These are phyloP conservation scores for Yamadazyma phyllophila DNA, from an alignment of 805 yeast species.

Conservation along the genomic window DNA sequence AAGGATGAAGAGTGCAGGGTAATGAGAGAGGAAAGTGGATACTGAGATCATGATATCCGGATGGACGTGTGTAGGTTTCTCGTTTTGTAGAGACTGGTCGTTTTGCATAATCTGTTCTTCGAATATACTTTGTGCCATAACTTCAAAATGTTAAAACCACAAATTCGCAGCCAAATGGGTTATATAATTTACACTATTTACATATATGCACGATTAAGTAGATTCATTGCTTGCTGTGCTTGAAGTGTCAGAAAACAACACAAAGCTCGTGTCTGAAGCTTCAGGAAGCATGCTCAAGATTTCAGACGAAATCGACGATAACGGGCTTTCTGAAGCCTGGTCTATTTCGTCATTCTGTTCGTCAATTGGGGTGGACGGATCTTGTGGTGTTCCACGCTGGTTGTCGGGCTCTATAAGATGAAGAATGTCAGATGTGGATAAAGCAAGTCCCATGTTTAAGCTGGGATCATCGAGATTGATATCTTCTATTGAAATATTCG, in stretches of 20 bases:
- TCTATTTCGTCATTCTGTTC: background rate
- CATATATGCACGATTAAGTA: background rate
- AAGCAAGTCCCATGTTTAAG: background rate
- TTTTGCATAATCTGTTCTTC: too few species aligned
- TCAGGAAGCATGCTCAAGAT: conserved; percentile 2
- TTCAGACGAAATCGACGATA: conserved; percentile 7
- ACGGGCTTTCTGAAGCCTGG: conserved; percentile 2
- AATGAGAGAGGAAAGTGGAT: background rate
- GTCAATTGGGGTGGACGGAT: too few species aligned
- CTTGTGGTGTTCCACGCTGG: too few species aligned
- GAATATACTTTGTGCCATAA: background rate
- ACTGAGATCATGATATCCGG: background rate
- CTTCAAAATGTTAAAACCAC: background rate
- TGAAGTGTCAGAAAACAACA: conserved; percentile 1
- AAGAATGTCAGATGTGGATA: background rate
- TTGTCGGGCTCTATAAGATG: background rate
- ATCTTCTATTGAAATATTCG: background rate
- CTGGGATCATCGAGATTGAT: background rate
- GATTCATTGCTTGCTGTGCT: background rate
- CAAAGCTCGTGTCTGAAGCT: conserved; percentile 4
- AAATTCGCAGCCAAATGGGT: conserved; percentile 3
- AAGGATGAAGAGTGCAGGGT: background rate
- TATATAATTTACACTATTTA: background rate
- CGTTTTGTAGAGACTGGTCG: too few species aligned
- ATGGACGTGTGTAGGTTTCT: too few species aligned